Conservation (phyloP, 2,329 filamentous ascomycete species). For the Leptographium radiaticola region DNA sequence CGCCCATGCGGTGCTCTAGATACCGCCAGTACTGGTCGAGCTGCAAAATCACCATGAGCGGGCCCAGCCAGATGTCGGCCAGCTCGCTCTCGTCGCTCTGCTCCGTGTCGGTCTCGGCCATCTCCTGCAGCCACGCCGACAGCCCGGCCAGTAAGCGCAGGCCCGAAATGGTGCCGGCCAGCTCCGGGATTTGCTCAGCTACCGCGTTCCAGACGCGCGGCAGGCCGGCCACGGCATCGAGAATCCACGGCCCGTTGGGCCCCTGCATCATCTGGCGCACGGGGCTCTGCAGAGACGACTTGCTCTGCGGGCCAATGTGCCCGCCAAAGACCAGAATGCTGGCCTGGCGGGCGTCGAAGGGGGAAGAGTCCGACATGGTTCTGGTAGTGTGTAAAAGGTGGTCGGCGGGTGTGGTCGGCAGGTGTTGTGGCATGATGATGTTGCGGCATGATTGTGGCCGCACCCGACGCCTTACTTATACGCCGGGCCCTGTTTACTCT, state of each 20-base stretch:
- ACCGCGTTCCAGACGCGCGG: not conserved
- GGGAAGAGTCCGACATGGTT: not conserved
- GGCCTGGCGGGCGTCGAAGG: not conserved
- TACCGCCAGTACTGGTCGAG: conserved; percentile 20
- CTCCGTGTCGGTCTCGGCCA: conserved; percentile 4
- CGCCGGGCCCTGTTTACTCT: not conserved
- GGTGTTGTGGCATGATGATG: not conserved
- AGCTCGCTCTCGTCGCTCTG: not conserved
- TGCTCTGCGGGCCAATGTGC: not conserved
- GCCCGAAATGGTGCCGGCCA: not conserved
- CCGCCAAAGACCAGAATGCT: not conserved
- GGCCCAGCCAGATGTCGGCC: conserved; percentile 8
- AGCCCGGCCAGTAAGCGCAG: not conserved
- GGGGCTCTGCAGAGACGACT: not conserved
- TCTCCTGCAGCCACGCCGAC: conserved; percentile 9
- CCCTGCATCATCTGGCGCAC: not conserved
- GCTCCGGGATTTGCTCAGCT: not conserved
- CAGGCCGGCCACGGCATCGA: not conserved
- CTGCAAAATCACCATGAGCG: conserved; percentile 25
- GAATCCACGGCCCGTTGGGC: not conserved
- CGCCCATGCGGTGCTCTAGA: conserved; percentile 4
- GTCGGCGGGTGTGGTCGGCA: not conserved
- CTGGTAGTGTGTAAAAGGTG: not conserved
- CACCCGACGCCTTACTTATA: too few species aligned
- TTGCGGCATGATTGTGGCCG: too few species aligned